phyloP scores from a whole-genome alignment of 2,329 filamentous ascomycete species.

The Septoria petroselini region DNA sequence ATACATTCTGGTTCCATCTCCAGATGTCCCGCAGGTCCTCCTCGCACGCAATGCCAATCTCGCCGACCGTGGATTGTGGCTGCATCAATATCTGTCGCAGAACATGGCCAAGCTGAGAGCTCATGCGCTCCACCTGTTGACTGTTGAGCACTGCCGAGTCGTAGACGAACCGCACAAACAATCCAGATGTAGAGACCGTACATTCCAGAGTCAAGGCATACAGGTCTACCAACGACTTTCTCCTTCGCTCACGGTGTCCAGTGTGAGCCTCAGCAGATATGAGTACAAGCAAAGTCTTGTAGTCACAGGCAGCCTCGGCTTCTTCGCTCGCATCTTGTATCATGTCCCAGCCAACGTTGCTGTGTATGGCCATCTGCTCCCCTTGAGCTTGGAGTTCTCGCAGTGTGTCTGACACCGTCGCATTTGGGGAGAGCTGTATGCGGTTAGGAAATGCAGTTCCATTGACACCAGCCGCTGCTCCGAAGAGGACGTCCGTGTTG shows the following conservation, averaged over 20 bases:
- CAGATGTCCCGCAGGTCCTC: constrained; percentile 25
- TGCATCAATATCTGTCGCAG: constrained; percentile 15
- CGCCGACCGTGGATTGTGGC: constrained; percentile 8
- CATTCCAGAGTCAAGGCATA: constrained; percentile 10
- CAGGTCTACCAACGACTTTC: constrained; percentile 5
- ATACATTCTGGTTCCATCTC: constrained; percentile 21
- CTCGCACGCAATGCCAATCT: constrained; percentile 13
- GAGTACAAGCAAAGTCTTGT: constrained; percentile 51
- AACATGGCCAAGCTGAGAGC: constrained; percentile 10
- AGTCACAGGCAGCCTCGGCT: constrained; percentile 47
- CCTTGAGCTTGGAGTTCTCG: neutral
- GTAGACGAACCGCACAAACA: constrained; percentile 8
- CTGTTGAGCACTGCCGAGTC: constrained; percentile 10
- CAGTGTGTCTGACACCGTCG: constrained; percentile 2
- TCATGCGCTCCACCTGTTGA: constrained; percentile 7
- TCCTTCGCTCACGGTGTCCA: constrained; percentile 5
- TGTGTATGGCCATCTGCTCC: neutral
- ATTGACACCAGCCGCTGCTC: constrained; percentile 8
- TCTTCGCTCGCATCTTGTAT: neutral
- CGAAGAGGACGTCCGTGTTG: constrained; percentile 18
- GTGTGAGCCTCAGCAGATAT: neutral
- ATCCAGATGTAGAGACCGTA: constrained; percentile 10
- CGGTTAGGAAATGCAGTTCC: constrained; percentile 2
- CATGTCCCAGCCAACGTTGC: neutral
- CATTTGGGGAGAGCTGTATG: neutral